phyloP scores from a whole-genome alignment of 495 filamentous ascomycete species.

The Wilcoxina mikolae region DNA sequence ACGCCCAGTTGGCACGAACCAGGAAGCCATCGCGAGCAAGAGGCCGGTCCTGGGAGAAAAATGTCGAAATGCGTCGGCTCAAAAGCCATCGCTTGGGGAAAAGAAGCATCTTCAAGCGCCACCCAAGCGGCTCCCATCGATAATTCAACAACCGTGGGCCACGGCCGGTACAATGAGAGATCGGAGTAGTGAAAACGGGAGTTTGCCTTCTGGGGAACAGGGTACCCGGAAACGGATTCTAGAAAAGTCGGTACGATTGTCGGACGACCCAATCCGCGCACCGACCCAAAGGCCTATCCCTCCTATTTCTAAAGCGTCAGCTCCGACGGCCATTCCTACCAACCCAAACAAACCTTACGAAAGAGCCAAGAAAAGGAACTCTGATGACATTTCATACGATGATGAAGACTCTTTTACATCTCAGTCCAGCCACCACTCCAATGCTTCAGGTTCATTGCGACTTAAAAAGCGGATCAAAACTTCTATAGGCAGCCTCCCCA shows the following conservation, averaged over 20 bases:
- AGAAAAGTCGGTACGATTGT: not conserved
- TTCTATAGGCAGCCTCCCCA: conserved; percentile 16
- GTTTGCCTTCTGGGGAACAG: not conserved
- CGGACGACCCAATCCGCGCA: not conserved
- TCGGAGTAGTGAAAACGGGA: not conserved
- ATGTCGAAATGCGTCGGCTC: not conserved
- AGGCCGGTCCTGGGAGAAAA: not conserved
- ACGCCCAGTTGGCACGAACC: not conserved
- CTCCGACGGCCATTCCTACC: not conserved
- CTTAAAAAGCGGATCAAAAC: conserved; percentile 22
- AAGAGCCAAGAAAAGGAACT: not conserved
- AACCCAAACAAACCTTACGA: not conserved
- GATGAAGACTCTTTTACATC: conserved; percentile 3
- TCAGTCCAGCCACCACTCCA: not conserved
- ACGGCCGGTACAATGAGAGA: not conserved
- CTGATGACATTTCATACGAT: conserved; percentile 1
- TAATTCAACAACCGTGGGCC: not conserved
- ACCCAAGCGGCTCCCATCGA: not conserved
- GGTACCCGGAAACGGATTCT: not conserved
- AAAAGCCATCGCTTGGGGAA: not conserved
- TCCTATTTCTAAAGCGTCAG: not conserved
- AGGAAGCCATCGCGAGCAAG: not conserved
- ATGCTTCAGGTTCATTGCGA: conserved; percentile 14
- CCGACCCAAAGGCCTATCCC: not conserved
- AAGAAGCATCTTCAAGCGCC: not conserved